Base-by-base conservation (phyloP, 371 early-diverging fungal genomes). In the Fennellomyces sp. region DNA sequence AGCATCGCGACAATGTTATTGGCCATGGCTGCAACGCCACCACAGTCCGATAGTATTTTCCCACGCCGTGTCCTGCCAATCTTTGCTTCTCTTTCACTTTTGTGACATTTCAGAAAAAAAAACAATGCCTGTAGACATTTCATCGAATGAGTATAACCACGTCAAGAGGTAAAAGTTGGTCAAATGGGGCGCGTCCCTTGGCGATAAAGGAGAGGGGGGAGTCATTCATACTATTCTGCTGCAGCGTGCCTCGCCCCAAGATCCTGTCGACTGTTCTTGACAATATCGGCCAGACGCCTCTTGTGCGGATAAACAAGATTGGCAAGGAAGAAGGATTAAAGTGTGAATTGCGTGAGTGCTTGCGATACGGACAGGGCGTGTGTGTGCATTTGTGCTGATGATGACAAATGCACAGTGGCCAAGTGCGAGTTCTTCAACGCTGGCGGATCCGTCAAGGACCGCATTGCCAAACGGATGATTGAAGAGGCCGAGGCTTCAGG, bases 391-490 rank as follows among this genome's bases (percentile, higher is more conserved):
- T 13, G 35, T 13, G 6, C 35, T 33, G 17, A 39, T 5, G 13
- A 39, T 2, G 41, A 26, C 25, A 19, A 47, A 30, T 45, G 3
- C 27, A 6, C 55, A 94, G 94, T 96, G 78, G 98, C 91, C 67
- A 98, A 97, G 70, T 97, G 96, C 76, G 98, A 98, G 85, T 98
- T 86, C 75, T 97, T 96, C 75, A 98, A 98, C 64, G 94, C 97
- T 17, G 98, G 97, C 63, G 98, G 98, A 26, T 95, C 95, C 13
- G 97, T 97, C 75, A 98, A 98, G 80, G 98, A 98, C 75, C 87
- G 98, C 69, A 97, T 97, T 68, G 98, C 92, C 45, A 84, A 85
- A 70, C 91, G 97, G 63, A 98, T 98, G 94, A 76, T 98, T 41
- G 94, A 95, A 61, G 93, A 91, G 60, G 97, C 96, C 52, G 98